Percentiles rank a stretch among this genome's conserved stretches.
Conservation (phyloP, 352 stramenopile genomes). For the Phytophthora citrophthora region DNA sequence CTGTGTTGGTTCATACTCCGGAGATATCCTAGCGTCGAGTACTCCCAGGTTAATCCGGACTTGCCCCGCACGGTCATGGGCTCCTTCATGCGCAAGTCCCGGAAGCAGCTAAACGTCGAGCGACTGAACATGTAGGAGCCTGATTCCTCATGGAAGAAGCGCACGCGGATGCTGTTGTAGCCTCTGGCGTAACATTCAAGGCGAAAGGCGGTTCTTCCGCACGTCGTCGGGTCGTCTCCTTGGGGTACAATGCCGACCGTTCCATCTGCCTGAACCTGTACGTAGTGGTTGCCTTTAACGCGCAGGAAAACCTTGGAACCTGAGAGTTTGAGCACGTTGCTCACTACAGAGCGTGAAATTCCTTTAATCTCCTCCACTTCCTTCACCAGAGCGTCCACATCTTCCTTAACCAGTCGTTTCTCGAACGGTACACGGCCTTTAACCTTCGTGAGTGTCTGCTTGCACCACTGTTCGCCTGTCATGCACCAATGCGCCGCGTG, state of each 20-base stretch:
- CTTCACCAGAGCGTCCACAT: constrained; percentile 72
- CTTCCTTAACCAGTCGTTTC: constrained; percentile 70
- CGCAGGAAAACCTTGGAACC: constrained; percentile 67
- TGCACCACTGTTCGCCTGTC: constrained; percentile 91
- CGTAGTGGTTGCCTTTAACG: constrained; percentile 76
- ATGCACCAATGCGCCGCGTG: constrained; percentile 90
- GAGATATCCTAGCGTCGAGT: constrained; percentile 79
- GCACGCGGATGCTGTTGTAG: constrained; percentile 90
- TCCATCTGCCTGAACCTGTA: constrained; percentile 53
- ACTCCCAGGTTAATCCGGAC: constrained; percentile 80
- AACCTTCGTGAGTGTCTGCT: constrained; percentile 81
- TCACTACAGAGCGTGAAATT: constrained; percentile 68
- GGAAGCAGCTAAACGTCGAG: constrained; percentile 87
- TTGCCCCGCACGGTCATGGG: constrained; percentile 59
- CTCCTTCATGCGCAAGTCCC: constrained; percentile 84
- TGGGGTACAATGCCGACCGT: constrained; percentile 65
- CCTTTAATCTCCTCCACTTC: constrained; percentile 83
- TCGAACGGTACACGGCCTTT: constrained; percentile 83
- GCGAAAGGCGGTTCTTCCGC: constrained; percentile 69
- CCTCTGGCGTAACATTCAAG: constrained; percentile 80
- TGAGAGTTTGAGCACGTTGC: constrained; percentile 70
- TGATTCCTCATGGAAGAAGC: constrained; percentile 74
- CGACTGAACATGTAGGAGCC: constrained; percentile 85
- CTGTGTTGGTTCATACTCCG: constrained; percentile 92
- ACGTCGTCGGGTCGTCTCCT: constrained; percentile 46